phyloP scores from a whole-genome alignment of 2,329 filamentous ascomycete species.

The Trichoderma harzianum region DNA sequence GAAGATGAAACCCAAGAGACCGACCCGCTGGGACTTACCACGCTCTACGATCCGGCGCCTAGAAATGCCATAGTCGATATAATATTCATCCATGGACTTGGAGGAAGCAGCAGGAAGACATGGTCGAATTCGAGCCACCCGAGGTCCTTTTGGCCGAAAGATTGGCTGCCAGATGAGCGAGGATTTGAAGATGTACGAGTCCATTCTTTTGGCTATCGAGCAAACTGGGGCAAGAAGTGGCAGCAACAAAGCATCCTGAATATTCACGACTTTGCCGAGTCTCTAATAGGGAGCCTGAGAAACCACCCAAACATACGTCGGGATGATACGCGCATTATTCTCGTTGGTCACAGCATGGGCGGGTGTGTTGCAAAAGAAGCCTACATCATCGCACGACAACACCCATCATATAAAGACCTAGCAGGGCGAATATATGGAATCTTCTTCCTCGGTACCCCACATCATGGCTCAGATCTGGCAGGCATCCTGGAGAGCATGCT shows the following conservation, averaged over 20 bases:
- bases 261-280: constrained; percentile 14
- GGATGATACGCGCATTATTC: neutral
- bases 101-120: constrained; percentile 13
- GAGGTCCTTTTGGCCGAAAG: constrained; percentile 7
- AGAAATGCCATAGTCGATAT: neutral
- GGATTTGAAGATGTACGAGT: constrained; percentile 13
- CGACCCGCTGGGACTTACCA: constrained; percentile 9
- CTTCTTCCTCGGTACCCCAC: constrained; percentile 18
- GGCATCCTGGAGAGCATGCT: neutral
- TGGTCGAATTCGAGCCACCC: constrained; percentile 9
- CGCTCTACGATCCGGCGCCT: constrained; percentile 2
- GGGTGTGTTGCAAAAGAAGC: constrained; percentile 15
- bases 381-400: constrained; percentile 10
- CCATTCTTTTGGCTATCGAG: constrained; percentile 13
- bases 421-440: constrained; percentile 15
- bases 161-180: constrained; percentile 11
- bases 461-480: constrained; percentile 10
- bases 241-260: neutral
- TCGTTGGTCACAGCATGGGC: constrained; percentile 18
- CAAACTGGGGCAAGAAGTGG: constrained; percentile 10
- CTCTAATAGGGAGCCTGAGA: neutral
- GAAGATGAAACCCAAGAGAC: neutral
- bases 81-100: constrained; percentile 18
- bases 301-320: constrained; percentile 1
- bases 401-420: constrained; percentile 3